A percentile compares a stretch with the other conserved stretches of the same genome.
These are phyloP conservation scores for Barnettozyma sucrosica DNA, from an alignment of 805 yeast species.

Conservation along the genomic window DNA sequence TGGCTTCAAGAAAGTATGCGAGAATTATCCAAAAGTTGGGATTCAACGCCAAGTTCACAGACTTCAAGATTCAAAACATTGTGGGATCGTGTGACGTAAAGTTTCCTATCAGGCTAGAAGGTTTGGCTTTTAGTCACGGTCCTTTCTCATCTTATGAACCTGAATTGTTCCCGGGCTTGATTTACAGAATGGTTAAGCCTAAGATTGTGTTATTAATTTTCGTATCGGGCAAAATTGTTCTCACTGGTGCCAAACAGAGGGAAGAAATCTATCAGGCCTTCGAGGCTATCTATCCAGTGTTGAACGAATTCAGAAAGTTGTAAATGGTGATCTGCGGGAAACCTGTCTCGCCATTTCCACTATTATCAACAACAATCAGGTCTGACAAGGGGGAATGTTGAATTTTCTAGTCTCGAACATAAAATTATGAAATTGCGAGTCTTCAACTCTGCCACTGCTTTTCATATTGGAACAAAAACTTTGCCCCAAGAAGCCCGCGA, in stretches of 20 bases:
- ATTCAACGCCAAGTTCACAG: constrained; percentile 95
- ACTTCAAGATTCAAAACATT: constrained; percentile 95
- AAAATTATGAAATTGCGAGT: background rate
- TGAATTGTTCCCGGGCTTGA: constrained; percentile 94
- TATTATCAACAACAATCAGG: background rate
- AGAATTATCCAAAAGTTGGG: constrained; percentile 97
- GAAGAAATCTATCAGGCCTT: constrained; percentile 98
- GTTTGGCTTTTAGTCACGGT: constrained; percentile 96
- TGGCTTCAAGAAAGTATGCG: constrained; percentile 96
- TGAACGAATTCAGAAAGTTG: constrained; percentile 91
- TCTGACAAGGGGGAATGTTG: background rate
- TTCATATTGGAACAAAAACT: background rate
- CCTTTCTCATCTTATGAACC: constrained; percentile 98
- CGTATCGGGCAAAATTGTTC: constrained; percentile 94
- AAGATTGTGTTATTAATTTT: constrained; percentile 93
- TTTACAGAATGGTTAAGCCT: constrained; percentile 99
- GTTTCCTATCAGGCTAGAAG: constrained; percentile 95
- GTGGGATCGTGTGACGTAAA: constrained; percentile 99
- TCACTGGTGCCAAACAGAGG: constrained; percentile 98
- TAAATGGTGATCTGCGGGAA: constrained; percentile 12
- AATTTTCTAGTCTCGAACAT: background rate
- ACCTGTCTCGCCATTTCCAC: background rate
- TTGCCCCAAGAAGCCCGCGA: background rate
- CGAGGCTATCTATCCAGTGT: constrained; percentile 96
- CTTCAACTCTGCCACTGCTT: background rate